Evolutionary conservation across 2,329 filamentous ascomycete genomes (phyloP).

Genomic region (Aspergillus proliferans): DNA sequence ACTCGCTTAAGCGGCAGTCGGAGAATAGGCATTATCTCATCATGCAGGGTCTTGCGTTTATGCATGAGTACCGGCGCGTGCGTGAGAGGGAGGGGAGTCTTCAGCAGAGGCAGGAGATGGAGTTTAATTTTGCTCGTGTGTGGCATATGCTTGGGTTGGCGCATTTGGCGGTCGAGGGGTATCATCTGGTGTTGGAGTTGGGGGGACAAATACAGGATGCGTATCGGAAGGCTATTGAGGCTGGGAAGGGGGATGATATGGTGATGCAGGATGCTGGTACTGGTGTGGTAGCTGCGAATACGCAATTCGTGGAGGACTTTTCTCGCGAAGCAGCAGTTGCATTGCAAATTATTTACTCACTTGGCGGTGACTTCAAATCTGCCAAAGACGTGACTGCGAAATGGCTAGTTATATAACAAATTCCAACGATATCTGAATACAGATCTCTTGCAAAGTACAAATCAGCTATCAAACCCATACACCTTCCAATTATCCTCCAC

Average conservation of each 20-base stretch:
- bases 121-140: slow-evolving; percentile 71
- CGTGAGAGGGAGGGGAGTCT: slow-evolving; percentile 42
- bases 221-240: slow-evolving; percentile 14
- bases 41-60: slow-evolving; percentile 74
- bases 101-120: slow-evolving; percentile 61
- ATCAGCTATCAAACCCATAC: slow-evolving; percentile 4
- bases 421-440: background rate
- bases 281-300: slow-evolving; percentile 1
- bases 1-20: slow-evolving; percentile 79
- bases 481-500: slow-evolving; percentile 6
- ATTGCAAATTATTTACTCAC: slow-evolving; percentile 60
- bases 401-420: slow-evolving; percentile 48
- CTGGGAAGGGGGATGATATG: slow-evolving; percentile 39
- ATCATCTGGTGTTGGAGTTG: slow-evolving; percentile 54
- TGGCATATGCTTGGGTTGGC: slow-evolving; percentile 70
- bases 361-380: slow-evolving; percentile 56
- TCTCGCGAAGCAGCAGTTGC: slow-evolving; percentile 68
- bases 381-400: slow-evolving; percentile 57
- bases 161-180: slow-evolving; percentile 67
- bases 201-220: slow-evolving; percentile 40
- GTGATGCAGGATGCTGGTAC: slow-evolving; percentile 13
- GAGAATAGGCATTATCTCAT: slow-evolving; percentile 87
- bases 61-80: slow-evolving; percentile 65
- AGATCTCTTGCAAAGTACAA: background rate
- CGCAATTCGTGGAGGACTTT: slow-evolving; percentile 50